Percentiles rank a stretch among this genome's conserved stretches.
phyloP scores from a whole-genome alignment of 139 green algal species.

The Chlorella sorokiniana region DNA sequence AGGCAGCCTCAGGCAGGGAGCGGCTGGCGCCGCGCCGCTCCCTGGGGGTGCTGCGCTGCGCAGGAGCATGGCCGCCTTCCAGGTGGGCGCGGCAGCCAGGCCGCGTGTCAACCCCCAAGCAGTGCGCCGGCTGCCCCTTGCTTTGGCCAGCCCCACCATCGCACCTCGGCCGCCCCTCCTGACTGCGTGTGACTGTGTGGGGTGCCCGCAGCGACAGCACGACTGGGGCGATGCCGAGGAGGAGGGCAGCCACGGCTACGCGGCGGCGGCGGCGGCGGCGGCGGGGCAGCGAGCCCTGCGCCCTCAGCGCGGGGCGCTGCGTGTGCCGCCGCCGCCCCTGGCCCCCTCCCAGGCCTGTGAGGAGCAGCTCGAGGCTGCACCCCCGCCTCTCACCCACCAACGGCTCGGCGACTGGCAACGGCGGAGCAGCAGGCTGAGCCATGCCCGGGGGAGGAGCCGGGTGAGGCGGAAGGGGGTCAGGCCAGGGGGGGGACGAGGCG shows the following conservation, averaged over 20 bases:
- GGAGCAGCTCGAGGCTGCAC: not conserved
- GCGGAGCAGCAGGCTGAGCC: not conserved
- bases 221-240: not conserved
- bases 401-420: not conserved
- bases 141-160: too few species aligned
- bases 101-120: too few species aligned
- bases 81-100: too few species aligned
- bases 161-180: too few species aligned
- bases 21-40: slow-evolving; percentile 13
- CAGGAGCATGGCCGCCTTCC: slow-evolving; percentile 25
- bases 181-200: too few species aligned
- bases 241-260: not conserved
- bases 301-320: not conserved
- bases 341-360: not conserved
- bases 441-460: not conserved
- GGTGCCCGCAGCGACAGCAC: too few species aligned
- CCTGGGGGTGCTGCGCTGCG: slow-evolving; percentile 31
- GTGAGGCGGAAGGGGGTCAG: not conserved
- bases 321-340: not conserved
- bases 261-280: not conserved
- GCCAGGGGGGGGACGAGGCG: too few species aligned
- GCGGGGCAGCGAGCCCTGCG: not conserved
- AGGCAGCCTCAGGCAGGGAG: not conserved
- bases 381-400: not conserved
- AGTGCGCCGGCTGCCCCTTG: too few species aligned